Percentiles rank a stretch among this genome's conserved stretches.
Conservation (phyloP, 345 rosid genomes). For the Ceriops decandra region DNA sequence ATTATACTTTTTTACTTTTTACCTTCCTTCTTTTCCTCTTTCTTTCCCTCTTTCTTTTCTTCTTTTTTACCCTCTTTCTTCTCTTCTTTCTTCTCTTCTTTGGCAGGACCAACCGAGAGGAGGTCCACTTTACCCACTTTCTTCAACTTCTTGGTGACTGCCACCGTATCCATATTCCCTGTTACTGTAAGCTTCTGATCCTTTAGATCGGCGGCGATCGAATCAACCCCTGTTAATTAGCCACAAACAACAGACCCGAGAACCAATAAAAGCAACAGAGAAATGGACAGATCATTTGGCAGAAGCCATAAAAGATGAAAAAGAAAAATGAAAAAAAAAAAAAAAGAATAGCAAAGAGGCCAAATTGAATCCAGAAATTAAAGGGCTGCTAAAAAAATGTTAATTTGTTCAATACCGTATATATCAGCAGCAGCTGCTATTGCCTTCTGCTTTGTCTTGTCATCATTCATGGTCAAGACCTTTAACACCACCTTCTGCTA, state of each 20-base stretch:
- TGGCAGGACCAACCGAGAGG: constrained; percentile 84
- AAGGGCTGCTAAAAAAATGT: too few relatives aligned
- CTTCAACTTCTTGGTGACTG: constrained; percentile 81
- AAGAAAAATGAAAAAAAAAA: neutral
- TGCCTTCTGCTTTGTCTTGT: constrained; percentile 84
- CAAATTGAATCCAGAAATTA: too few relatives aligned
- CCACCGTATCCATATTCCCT: constrained; percentile 83
- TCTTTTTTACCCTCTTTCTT: constrained; percentile 63
- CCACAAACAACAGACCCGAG: too few relatives aligned
- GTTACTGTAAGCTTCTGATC: constrained; percentile 87
- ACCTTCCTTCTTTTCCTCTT: constrained; percentile 44
- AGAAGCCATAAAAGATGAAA: neutral
- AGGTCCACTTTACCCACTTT: constrained; percentile 93
- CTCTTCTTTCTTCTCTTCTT: constrained; percentile 83
- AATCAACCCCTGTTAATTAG: constrained; percentile 60
- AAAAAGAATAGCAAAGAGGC: neutral
- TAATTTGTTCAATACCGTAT: constrained; percentile 37
- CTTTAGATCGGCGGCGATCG: constrained; percentile 81
- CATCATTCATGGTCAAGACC: constrained; percentile 90
- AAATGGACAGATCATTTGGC: too few relatives aligned
- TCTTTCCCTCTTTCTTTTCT: constrained; percentile 45
- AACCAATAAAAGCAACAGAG: too few relatives aligned
- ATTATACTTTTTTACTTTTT: constrained; percentile 24
- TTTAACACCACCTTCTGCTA: constrained; percentile 73
- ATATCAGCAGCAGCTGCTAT: constrained; percentile 89